Percentiles rank a stretch among this genome's conserved stretches.
phyloP scores from a whole-genome alignment of 495 filamentous ascomycete genomes.

The Thozetella sp. region DNA sequence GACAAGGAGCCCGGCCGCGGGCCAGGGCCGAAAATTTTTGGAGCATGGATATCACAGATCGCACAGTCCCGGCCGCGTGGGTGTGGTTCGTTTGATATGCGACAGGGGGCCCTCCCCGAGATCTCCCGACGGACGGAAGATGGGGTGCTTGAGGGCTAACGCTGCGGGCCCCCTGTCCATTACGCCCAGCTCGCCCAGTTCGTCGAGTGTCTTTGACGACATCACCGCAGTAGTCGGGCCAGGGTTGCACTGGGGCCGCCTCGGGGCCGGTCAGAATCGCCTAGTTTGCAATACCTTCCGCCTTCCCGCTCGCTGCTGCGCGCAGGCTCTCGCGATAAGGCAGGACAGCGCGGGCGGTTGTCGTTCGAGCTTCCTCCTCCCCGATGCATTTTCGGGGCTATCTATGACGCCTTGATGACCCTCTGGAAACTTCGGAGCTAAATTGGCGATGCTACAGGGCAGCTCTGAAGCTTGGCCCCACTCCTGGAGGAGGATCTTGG shows the following conservation, averaged over 20 bases:
- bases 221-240: neutral
- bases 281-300: no score
- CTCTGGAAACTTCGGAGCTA: neutral
- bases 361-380: no score
- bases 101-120: neutral
- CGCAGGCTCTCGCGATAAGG: no score
- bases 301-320: no score
- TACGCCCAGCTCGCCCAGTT: neutral
- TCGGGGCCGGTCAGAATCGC: no score
- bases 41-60: no score
- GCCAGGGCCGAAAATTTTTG: no score
- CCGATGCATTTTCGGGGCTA: no score
- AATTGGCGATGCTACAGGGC: neutral
- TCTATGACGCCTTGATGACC: constrained; percentile 1
- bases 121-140: neutral
- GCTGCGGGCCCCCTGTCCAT: neutral
- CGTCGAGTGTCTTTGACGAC: neutral
- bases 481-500: no score
- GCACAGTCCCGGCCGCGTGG: neutral
- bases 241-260: neutral
- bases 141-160: neutral
- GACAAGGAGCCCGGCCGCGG: no score
- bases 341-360: no score
- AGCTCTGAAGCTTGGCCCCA: no score
- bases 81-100: neutral